Evolutionary conservation across 805 yeast genomes (phyloP).

Genomic region (Cyberlindnera mississippiensis): DNA sequence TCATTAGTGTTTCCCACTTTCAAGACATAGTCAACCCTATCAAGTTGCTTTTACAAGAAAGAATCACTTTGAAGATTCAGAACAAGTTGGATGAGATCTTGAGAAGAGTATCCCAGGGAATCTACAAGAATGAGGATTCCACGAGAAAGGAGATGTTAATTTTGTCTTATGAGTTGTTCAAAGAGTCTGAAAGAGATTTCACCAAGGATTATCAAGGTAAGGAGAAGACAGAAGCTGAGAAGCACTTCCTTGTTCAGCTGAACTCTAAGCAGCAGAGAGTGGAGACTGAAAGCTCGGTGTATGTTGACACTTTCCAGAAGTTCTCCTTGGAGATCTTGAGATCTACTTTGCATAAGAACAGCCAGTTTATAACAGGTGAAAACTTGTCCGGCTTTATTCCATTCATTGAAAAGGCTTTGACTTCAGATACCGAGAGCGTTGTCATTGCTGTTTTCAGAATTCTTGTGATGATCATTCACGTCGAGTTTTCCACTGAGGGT

Average conservation of each 20-base stretch:
- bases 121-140: constrained; percentile 63
- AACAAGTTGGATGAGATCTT: constrained; percentile 75
- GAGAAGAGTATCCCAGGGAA: constrained; percentile 73
- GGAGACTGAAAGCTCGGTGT: constrained; percentile 52
- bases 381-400: constrained; percentile 76
- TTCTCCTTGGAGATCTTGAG: constrained; percentile 75
- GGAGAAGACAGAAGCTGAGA: constrained; percentile 41
- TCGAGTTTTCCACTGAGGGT: constrained; percentile 53
- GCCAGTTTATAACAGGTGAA: constrained; percentile 50
- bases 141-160: constrained; percentile 55
- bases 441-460: constrained; percentile 63
- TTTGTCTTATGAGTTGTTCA: constrained; percentile 69
- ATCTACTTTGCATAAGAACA: constrained; percentile 63
- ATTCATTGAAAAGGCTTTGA: constrained; percentile 53
- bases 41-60: constrained; percentile 56
- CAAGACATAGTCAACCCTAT: constrained; percentile 63
- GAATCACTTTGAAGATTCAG: constrained; percentile 63
- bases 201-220: constrained; percentile 19
- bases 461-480: constrained; percentile 51
- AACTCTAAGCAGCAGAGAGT: constrained; percentile 54
- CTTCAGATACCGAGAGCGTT: constrained; percentile 74
- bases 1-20: constrained; percentile 57
- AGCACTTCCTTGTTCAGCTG: constrained; percentile 72
- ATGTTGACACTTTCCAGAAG: constrained; percentile 60
- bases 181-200: constrained; percentile 41